Conservation (phyloP, 768 basidiomycete species). For the Punctularia strigosozonata region DNA sequence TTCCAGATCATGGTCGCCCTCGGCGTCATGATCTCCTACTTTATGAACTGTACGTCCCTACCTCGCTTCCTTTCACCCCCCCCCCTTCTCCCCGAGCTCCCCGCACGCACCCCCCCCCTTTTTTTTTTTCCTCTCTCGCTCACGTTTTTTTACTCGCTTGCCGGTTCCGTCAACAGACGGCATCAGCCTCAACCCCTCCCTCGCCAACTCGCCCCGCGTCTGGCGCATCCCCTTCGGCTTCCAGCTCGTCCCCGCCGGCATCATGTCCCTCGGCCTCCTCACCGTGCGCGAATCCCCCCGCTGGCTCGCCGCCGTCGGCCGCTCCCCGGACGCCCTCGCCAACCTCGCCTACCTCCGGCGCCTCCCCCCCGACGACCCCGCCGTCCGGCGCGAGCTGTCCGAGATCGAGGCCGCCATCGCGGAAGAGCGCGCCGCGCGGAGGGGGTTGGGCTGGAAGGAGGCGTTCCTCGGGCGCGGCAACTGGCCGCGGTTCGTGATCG, state of each 20-base stretch:
- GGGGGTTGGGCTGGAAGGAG: slow-evolving; percentile 54
- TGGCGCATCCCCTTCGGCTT: slow-evolving; percentile 70
- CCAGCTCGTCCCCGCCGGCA: slow-evolving; percentile 64
- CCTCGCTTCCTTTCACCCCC: too few relatives aligned
- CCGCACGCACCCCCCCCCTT: too few relatives aligned
- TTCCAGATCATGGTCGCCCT: slow-evolving; percentile 84
- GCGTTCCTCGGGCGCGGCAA: slow-evolving; percentile 79
- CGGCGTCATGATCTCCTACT: slow-evolving; percentile 81
- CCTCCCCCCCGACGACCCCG: slow-evolving; percentile 26
- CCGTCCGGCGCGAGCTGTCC: slow-evolving; percentile 47
- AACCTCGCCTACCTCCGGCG: slow-evolving; percentile 59
- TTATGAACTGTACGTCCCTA: slow-evolving; percentile 53
- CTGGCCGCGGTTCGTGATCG: slow-evolving; percentile 74
- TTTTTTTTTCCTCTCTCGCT: neutral
- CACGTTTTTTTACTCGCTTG: neutral
- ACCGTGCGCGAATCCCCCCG: slow-evolving; percentile 74
- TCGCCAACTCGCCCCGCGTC: slow-evolving; percentile 33
- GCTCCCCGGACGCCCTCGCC: slow-evolving; percentile 34
- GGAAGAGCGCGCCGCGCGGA: slow-evolving; percentile 57
- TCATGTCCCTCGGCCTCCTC: slow-evolving; percentile 55
- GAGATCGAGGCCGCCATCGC: slow-evolving; percentile 75
- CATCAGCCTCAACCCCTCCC: slow-evolving; percentile 37
- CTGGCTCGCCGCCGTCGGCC: slow-evolving; percentile 59
- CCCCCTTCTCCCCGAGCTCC: too few relatives aligned
- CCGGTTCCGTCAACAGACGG: slow-evolving; percentile 35